Evolutionary conservation across 2,329 filamentous ascomycete species (phyloP), one percentile per base, ranked within the genome.

Genomic region (Exophiala aquamarina): DNA sequence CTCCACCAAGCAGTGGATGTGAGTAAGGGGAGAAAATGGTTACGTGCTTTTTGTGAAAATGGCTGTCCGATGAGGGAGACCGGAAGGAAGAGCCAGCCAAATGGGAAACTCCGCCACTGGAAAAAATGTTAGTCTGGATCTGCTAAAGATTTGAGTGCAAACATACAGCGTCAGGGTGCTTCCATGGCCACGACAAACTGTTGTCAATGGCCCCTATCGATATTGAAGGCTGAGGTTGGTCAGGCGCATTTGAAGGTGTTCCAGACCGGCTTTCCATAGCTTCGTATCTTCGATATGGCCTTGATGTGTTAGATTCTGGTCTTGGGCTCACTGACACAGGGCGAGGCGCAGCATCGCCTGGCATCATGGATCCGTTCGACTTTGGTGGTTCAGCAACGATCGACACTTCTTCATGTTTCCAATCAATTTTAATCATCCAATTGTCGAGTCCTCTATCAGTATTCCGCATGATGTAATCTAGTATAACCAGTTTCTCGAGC

Each of bases 381-480:
- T 76, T 88, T 63, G 75, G 94, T 9, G 91, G 89, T 50, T 96
- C 90, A 1, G 89, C 89, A 13, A 86, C 84, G 56, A 98, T 89
- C 6, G 87, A 89, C 10, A 93, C 92, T 60, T 86, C 81, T 61
- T 93, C 83, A 2, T 80, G 83, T 59, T 89, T 81, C 77, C 84
- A 89, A 66, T 98, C 91, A 23, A 98, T 88, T 67, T 89, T 93
- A 64, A 98, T 90, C 93, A 98, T 98, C 93, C 93, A 98, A 61
- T 98, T 98, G 66, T 98, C 93, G 47, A 96, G 75, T 2, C 93
- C 93, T 69, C 93, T 82, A 66, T 98, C 93, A 2, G 93, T 98
- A 64, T 98, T 98, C 48, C 93, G 83, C 93, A 98, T 98, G 55
- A 98, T 95, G 66, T 98, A 98, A 69, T 98, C 93, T 56, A 98